Evolutionary conservation across 2,329 filamentous ascomycete genomes (phyloP), one percentile per base, ranked within the genome.

Genomic region (Huntiella abstrusa): DNA sequence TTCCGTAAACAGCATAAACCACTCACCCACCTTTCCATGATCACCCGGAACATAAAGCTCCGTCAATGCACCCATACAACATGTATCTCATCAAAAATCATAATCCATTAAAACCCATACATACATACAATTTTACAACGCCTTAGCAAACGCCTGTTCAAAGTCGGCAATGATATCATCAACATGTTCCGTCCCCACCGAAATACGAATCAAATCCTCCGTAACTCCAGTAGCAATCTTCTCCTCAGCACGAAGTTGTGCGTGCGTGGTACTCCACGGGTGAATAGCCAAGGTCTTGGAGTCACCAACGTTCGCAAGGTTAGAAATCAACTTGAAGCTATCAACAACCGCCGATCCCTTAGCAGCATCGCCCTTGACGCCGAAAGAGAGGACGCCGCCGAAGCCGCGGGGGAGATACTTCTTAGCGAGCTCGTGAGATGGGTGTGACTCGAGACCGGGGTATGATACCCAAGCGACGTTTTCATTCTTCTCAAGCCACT

Each of bases 141-240:
- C 22, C 22, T 28, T 28, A 10, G 22, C 22, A 28, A 95, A 92
- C 0, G 83, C 83, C 68, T 94, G 87, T 62, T 88, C 80, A 59
- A 96, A 95, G 64, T 96, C 88, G 55, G 78, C 81, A 58, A 94
- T 91, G 56, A 96, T 95, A 58, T 96, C 88, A 65, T 94, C 87
- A 59, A 96, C 93, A 61, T 95, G 86, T 66, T 96, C 88, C 1
- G 82, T 93, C 45, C 88, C 88, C 49, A 95, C 87, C 0, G 87
- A 95, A 57, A 96, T 91, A 52, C 88, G 83, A 62, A 96, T 94
- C 35, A 87, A 76, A 58, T 93, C 88, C 71, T 85, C 60, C 15
- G 11, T 37, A 8, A 91, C 84, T 55, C 88, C 88, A 16, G 83
- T 88, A 58, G 67, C 77, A 44, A 71, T 59, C 64, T 78, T 84